Percentiles rank a stretch among this genome's conserved stretches.
These are phyloP conservation scores for Beta macrorhiza DNA, from an alignment of 179 eudicot species.

Conservation along the genomic window DNA sequence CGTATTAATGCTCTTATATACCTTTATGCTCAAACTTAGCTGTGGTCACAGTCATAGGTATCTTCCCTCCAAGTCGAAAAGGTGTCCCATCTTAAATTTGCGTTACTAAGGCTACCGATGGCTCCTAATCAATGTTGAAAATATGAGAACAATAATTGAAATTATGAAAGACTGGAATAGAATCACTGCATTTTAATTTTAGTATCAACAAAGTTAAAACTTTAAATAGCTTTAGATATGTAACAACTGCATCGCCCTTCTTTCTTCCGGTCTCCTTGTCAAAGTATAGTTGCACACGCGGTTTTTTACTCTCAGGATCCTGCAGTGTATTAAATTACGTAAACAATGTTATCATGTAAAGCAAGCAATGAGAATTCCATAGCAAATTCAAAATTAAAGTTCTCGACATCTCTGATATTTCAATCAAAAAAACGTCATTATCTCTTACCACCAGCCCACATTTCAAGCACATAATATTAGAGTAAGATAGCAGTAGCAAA, in stretches of 20 bases:
- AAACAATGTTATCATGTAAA: neutral
- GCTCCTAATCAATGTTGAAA: too few relatives aligned
- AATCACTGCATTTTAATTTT: too few relatives aligned
- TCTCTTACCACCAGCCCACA: constrained; percentile 3
- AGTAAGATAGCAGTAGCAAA: constrained; percentile 8
- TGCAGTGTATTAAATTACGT: constrained; percentile 24
- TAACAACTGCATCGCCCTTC: constrained; percentile 49
- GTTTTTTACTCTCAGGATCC: constrained; percentile 95
- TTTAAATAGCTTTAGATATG: constrained; percentile 58
- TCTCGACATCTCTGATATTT: constrained; percentile 17
- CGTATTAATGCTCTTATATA: constrained; percentile 19
- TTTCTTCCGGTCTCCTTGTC: constrained; percentile 87
- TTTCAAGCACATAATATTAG: constrained; percentile 16
- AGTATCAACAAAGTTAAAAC: neutral
- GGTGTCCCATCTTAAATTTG: too few relatives aligned
- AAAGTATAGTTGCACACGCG: constrained; percentile 87
- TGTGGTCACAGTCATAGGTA: constrained; percentile 53
- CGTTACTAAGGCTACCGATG: too few relatives aligned
- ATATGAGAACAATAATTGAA: too few relatives aligned
- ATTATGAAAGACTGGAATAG: too few relatives aligned
- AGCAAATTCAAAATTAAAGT: constrained; percentile 14
- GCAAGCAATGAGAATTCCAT: too few relatives aligned
- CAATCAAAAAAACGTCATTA: constrained; percentile 11
- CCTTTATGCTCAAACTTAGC: constrained; percentile 99
- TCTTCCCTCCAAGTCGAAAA: too few relatives aligned